A percentile compares a stretch with the other conserved stretches of the same genome.
These are phyloP conservation scores for Rhizopogon rudus DNA, from an alignment of 768 basidiomycete species.

Conservation along the genomic window DNA sequence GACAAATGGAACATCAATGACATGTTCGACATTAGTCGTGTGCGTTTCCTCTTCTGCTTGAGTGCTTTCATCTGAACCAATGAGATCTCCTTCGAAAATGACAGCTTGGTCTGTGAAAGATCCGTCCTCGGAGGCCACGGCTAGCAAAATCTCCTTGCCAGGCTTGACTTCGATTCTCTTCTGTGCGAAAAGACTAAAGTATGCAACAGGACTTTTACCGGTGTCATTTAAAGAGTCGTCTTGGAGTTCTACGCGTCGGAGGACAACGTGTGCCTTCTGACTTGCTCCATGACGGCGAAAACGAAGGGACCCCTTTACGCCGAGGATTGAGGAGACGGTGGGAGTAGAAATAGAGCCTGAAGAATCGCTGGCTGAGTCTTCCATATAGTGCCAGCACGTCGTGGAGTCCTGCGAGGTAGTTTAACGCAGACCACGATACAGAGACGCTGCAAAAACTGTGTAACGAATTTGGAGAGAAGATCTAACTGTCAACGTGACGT, in stretches of 20 bases:
- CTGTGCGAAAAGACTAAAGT: conserved; percentile 62
- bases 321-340: conserved; percentile 50
- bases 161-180: conserved; percentile 69
- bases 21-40: conserved; percentile 36
- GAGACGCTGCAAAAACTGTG: conserved; percentile 7
- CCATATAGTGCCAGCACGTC: conserved; percentile 22
- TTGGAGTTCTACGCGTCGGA: conserved; percentile 53
- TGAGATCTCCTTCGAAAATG: conserved; percentile 51
- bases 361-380: conserved; percentile 34
- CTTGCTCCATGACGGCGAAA: conserved; percentile 62
- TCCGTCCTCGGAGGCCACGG: conserved; percentile 49
- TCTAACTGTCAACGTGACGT: conserved; percentile 8
- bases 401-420: conserved; percentile 6
- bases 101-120: conserved; percentile 52
- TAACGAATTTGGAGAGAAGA: background rate
- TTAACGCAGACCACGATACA: conserved; percentile 4
- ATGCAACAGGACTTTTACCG: conserved; percentile 35
- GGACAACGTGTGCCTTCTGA: conserved; percentile 64
- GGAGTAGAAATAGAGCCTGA: conserved; percentile 22
- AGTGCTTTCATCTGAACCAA: conserved; percentile 28
- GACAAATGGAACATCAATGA: conserved; percentile 33
- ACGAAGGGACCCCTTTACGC: conserved; percentile 57
- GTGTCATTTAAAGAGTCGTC: conserved; percentile 42
- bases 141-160: conserved; percentile 65
- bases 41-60: conserved; percentile 39